Conservation (phyloP, 345 rosid genomes). For the Lepidium aucheri region DNA sequence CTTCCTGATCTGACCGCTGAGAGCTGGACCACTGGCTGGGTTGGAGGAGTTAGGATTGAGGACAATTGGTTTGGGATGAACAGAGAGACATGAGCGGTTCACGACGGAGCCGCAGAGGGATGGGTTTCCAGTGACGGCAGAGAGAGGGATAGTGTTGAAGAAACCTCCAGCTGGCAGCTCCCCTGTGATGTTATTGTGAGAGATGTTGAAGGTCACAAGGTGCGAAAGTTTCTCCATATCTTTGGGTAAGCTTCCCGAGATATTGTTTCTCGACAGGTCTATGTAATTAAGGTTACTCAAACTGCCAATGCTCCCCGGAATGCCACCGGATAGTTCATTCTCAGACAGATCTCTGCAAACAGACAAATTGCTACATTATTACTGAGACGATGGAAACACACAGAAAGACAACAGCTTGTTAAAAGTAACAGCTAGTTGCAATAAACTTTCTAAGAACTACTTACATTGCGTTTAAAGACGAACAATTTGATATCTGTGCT, state of each 20-base stretch:
- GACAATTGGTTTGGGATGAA: conserved; percentile 90
- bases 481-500: conserved; percentile 43
- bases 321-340: conserved; percentile 60
- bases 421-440: neutral
- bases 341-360: conserved; percentile 49
- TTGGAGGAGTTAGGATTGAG: conserved; percentile 81
- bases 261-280: conserved; percentile 65
- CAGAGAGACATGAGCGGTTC: conserved; percentile 73
- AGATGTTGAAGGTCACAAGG: conserved; percentile 62
- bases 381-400: neutral
- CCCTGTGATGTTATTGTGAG: conserved; percentile 68
- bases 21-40: conserved; percentile 35
- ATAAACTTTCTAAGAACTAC: conserved; percentile 16
- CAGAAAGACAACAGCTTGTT: neutral
- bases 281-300: conserved; percentile 53
- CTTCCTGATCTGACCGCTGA: conserved; percentile 43
- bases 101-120: conserved; percentile 84
- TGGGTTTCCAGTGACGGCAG: conserved; percentile 70
- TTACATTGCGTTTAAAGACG: conserved; percentile 59
- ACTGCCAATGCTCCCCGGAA: conserved; percentile 59
- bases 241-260: conserved; percentile 70
- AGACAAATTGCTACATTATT: neutral
- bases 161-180: conserved; percentile 90
- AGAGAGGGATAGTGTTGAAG: conserved; percentile 77
- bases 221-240: conserved; percentile 66